Percentiles rank a stretch among this genome's conserved stretches.
Conservation (phyloP, 345 rosid genomes). For the Geranium rotundifolium region DNA sequence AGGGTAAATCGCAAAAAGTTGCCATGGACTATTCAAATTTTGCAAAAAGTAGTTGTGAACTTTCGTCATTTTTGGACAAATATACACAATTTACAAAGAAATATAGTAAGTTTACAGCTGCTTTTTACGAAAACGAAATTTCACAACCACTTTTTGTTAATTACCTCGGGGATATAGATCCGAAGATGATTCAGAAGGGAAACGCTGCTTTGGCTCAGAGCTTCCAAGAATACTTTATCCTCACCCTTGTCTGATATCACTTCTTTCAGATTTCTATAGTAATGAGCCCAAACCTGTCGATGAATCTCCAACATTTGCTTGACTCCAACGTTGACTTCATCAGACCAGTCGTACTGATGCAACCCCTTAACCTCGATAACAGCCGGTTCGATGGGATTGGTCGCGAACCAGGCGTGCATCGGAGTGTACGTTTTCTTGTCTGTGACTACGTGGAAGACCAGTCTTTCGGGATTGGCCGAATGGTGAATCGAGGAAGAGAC, state of each 20-base stretch:
- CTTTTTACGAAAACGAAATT: too few species aligned
- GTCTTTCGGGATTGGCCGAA: conserved; percentile 48
- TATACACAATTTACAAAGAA: too few species aligned
- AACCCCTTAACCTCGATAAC: conserved; percentile 89
- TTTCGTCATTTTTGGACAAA: too few species aligned
- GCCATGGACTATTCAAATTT: too few species aligned
- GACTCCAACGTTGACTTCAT: conserved; percentile 53
- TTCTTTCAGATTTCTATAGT: conserved; percentile 44
- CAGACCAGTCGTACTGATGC: conserved; percentile 87
- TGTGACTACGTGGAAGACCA: conserved; percentile 82
- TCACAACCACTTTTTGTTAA: background rate
- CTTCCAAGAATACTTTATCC: conserved; percentile 33
- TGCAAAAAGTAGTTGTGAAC: too few species aligned
- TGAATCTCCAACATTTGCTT: conserved; percentile 67
- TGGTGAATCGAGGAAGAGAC: conserved; percentile 58
- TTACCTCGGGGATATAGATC: conserved; percentile 71
- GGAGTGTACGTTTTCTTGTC: conserved; percentile 88
- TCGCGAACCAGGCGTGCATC: conserved; percentile 96
- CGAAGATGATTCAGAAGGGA: conserved; percentile 81
- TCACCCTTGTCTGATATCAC: conserved; percentile 32
- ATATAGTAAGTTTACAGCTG: too few species aligned
- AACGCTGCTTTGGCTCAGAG: conserved; percentile 50
- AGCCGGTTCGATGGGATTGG: conserved; percentile 47
- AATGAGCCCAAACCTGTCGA: conserved; percentile 51
- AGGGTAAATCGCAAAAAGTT: background rate